phyloP scores from a whole-genome alignment of 164 flowering plant genomes.

The Annona cherimola region DNA sequence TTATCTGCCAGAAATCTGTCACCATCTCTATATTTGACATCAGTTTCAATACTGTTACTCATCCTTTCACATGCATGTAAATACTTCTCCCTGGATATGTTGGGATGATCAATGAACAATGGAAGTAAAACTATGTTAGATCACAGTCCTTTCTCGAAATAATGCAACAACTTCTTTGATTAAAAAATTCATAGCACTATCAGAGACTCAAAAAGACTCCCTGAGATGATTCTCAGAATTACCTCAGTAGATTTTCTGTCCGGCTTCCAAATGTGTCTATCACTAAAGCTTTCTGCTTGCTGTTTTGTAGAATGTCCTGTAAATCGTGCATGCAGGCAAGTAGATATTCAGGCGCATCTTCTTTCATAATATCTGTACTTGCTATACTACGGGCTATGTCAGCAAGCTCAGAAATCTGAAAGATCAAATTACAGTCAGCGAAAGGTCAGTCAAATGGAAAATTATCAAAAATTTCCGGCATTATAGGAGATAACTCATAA shows the following conservation, averaged over 20 bases:
- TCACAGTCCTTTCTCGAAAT: neutral
- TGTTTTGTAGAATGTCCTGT: constrained; percentile 50
- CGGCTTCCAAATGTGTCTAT: constrained; percentile 75
- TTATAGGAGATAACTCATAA: no score
- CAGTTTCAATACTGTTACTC: constrained; percentile 26
- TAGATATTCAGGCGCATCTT: constrained; percentile 48
- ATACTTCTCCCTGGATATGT: constrained; percentile 56
- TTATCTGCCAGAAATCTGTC: constrained; percentile 28
- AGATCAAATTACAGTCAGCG: no score
- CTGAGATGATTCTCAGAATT: neutral
- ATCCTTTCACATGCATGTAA: constrained; percentile 40
- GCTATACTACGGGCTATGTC: constrained; percentile 65
- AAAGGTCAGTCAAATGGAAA: no score
- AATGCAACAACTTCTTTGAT: neutral
- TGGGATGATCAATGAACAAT: neutral
- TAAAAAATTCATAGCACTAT: neutral
- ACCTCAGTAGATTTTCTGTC: constrained; percentile 59
- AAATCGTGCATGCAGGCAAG: constrained; percentile 59
- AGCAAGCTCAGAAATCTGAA: constrained; percentile 63
- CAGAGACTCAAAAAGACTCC: no score
- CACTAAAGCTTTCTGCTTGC: constrained; percentile 61
- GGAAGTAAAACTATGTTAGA: neutral
- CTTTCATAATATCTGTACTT: constrained; percentile 36
- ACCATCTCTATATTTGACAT: constrained; percentile 26
- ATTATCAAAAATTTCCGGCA: no score